Percentiles rank a stretch among this genome's conserved stretches.
Conservation (phyloP, 148 eudicot genomes). For the Simmondsia chinensis region DNA sequence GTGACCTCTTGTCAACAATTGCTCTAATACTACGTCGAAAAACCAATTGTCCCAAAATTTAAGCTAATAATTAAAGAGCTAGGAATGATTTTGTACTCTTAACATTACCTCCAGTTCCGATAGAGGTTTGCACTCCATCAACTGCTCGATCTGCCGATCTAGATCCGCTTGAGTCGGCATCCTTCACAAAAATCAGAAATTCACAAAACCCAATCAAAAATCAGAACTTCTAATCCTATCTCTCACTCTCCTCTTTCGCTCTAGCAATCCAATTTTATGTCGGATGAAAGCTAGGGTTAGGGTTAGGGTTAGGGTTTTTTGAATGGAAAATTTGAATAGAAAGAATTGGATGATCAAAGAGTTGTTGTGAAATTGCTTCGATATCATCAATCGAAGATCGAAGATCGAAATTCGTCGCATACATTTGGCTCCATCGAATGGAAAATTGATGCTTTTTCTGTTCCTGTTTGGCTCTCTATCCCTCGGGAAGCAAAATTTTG, state of each 20-base stretch:
- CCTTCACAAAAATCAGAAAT: no score
- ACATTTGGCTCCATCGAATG: constrained; percentile 22
- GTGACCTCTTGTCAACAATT: no score
- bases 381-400: constrained; percentile 1
- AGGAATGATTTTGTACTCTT: no score
- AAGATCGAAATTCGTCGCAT: neutral
- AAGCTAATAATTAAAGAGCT: no score
- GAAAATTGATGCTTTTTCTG: neutral
- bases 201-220: no score
- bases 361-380: neutral
- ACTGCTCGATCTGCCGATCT: constrained; percentile 76
- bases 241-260: constrained; percentile 11
- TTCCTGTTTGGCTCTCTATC: neutral
- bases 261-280: constrained; percentile 3
- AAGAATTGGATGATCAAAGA: neutral
- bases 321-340: neutral
- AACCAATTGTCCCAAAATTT: no score
- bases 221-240: neutral
- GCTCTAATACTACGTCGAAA: no score
- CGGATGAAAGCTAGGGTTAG: constrained; percentile 5
- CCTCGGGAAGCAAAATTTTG: constrained; percentile 12
- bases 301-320: constrained; percentile 20
- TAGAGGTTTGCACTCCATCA: constrained; percentile 90
- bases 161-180: constrained; percentile 80
- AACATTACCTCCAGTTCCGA: no score